Evolutionary conservation across 169 alveolate genomes (phyloP), one percentile per base, ranked within the genome.

Genomic region (Pseudocohnilembus persalinus): DNA sequence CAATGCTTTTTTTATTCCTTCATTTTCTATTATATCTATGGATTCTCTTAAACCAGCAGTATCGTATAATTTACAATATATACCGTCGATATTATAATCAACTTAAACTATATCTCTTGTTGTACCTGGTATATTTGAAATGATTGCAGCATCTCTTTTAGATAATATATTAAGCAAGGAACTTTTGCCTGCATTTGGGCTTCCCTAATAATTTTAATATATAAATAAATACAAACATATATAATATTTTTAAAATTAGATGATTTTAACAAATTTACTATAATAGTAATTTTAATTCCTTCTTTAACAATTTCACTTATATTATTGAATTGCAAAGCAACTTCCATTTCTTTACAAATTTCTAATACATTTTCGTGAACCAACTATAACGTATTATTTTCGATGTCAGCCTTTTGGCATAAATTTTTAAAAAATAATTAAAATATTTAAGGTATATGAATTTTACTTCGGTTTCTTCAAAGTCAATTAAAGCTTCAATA

Each of bases 401-500:
- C 68, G 20, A 49, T 49, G 20, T 49, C 68, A 49, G 68, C 4
- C 68, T 49, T 49, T 49, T 49, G 4, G n/a, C n/a, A n/a, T n/a
- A n/a, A n/a, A n/a, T n/a, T n/a, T n/a, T n/a, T n/a, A n/a, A n/a
- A n/a, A n/a, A n/a, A n/a, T n/a, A n/a, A n/a, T n/a, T n/a, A n/a
- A n/a, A n/a, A n/a, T n/a, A n/a, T n/a, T n/a, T n/a, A n/a, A n/a
- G n/a, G n/a, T n/a, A n/a, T n/a, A 28, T 29, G 34, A 11, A 28
- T 79, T 29, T 79, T 79, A 88, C 88, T 73, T 88, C 88, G 75
- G 79, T 90, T 31, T 80, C 88, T 34, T 84, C 92, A 84, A 88
- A 88, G 63, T 88, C 92, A 28, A 88, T 88, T 78, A 83, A 88
- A 0, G 92, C 92, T 74, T 88, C 92, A 28, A 84, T 84, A 83